Percentiles rank a stretch among this genome's conserved stretches.
These are phyloP conservation scores for Tolypocladium album DNA, from an alignment of 2,329 filamentous ascomycete genomes.

Conservation along the genomic window DNA sequence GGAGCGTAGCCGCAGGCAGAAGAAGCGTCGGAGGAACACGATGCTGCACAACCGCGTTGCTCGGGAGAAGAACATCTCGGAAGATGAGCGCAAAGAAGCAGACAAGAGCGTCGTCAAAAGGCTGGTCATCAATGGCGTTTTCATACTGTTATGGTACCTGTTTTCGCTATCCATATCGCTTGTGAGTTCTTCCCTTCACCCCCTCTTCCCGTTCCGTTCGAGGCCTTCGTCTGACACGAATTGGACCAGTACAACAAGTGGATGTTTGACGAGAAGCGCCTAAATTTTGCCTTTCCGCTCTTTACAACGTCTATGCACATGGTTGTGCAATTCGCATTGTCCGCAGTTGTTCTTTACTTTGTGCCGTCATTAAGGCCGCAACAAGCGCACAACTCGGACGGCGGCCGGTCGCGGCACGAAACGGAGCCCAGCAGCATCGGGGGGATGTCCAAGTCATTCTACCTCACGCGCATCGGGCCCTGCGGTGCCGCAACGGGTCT, in stretches of 20 bases:
- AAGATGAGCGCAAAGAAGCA: conserved; percentile 63
- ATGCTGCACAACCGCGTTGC: conserved; percentile 60
- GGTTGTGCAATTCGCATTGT: conserved; percentile 81
- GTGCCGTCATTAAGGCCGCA: conserved; percentile 72
- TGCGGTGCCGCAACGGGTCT: conserved; percentile 88
- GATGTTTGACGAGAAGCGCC: conserved; percentile 85
- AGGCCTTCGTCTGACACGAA: conserved; percentile 8
- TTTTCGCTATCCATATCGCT: conserved; percentile 92
- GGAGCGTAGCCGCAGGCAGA: conserved; percentile 58
- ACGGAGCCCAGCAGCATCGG: conserved; percentile 45
- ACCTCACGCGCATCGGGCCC: conserved; percentile 80
- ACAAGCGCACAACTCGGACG: conserved; percentile 33
- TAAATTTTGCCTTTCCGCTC: conserved; percentile 88
- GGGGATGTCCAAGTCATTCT: conserved; percentile 81
- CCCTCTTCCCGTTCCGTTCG: neutral
- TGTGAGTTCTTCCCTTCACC: conserved; percentile 39
- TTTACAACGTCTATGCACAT: conserved; percentile 95
- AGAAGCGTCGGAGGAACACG: conserved; percentile 56
- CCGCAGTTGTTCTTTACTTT: conserved; percentile 67
- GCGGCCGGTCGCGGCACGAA: conserved; percentile 40
- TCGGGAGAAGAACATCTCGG: conserved; percentile 47
- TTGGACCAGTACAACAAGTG: conserved; percentile 84
- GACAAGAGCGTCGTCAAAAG: conserved; percentile 62
- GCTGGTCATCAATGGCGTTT: conserved; percentile 61
- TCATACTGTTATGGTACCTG: conserved; percentile 80